phyloP scores from a whole-genome alignment of 306 rosid species.

The Malus fusca region DNA sequence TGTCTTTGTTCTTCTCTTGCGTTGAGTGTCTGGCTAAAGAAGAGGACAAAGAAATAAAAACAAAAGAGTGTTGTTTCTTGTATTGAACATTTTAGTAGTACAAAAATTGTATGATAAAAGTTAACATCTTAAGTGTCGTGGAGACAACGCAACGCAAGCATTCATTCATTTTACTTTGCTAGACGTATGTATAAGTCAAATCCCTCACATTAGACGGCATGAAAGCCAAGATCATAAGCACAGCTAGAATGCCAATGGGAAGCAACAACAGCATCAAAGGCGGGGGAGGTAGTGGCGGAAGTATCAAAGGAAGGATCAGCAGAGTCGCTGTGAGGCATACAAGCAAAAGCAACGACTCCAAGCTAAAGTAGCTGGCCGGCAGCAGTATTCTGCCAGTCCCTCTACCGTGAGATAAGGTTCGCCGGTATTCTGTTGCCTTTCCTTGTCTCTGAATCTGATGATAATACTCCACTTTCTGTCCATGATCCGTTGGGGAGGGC shows the following conservation, averaged over 20 bases:
- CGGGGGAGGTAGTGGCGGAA: conserved; percentile 57
- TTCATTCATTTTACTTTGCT: background rate
- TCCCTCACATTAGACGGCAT: conserved; percentile 49
- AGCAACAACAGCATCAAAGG: conserved; percentile 43
- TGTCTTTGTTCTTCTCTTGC: too few relatives aligned
- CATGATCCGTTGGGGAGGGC: background rate
- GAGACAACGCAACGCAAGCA: background rate
- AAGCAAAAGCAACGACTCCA: conserved; percentile 39
- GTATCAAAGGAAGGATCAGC: conserved; percentile 47
- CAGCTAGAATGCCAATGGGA: conserved; percentile 37
- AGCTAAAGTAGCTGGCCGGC: conserved; percentile 31
- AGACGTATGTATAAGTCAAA: conserved; percentile 32
- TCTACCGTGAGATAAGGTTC: conserved; percentile 28
- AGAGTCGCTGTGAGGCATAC: conserved; percentile 39
- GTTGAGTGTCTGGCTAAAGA: background rate
- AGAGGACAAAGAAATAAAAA: background rate
- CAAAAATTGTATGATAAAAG: conserved; percentile 15
- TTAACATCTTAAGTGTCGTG: background rate
- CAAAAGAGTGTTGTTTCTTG: background rate
- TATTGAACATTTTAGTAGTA: conserved; percentile 3
- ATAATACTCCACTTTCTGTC: conserved; percentile 4
- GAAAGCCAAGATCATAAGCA: conserved; percentile 49
- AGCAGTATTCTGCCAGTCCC: conserved; percentile 28
- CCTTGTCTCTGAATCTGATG: background rate
- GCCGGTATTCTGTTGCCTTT: conserved; percentile 16